These are phyloP conservation scores for Adansonia grandidieri DNA, from an alignment of 441 rosid genomes.

Conservation along the genomic window DNA sequence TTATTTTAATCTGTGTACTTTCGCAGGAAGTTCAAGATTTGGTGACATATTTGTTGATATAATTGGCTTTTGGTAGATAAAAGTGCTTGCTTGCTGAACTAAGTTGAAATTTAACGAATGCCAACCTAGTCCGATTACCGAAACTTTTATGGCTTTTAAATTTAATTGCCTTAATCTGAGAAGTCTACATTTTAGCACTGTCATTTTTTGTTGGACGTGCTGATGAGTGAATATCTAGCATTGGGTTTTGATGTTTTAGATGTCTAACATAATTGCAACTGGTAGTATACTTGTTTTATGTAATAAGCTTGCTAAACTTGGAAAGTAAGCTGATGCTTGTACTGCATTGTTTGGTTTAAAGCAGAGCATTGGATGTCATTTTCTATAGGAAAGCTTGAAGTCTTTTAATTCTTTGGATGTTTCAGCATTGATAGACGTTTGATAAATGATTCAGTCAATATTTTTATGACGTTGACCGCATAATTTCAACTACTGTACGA, in stretches of 20 bases:
- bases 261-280: neutral
- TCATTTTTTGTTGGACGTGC: neutral
- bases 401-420: neutral
- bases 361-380: neutral
- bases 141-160: neutral
- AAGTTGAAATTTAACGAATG: neutral
- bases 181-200: neutral
- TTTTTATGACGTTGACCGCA: neutral
- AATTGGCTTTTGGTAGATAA: neutral
- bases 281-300: neutral
- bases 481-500: neutral
- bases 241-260: neutral
- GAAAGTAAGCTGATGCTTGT: neutral
- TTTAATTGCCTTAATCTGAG: neutral
- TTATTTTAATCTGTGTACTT: neutral
- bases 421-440: neutral
- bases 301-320: neutral
- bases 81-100: neutral
- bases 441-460: neutral
- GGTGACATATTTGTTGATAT: slow-evolving; percentile 10
- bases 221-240: neutral
- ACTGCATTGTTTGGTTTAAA: neutral
- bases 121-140: neutral
- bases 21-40: neutral
- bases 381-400: neutral